Evolutionary conservation across 2,329 filamentous ascomycete genomes (phyloP).

Genomic region (Bipolaris bicolor): DNA sequence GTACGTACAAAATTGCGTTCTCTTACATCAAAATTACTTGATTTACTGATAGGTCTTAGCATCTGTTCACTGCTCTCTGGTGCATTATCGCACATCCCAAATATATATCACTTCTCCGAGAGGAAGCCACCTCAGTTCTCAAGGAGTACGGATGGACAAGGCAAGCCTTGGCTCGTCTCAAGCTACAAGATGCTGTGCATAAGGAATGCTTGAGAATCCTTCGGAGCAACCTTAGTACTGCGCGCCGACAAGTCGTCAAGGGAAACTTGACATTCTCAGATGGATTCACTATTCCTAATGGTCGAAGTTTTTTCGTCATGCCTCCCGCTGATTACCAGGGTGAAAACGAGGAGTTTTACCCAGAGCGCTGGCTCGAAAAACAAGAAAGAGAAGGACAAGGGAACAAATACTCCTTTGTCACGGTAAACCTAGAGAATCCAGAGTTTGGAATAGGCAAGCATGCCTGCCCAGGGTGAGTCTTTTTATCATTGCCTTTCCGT

Average conservation of each 20-base stretch:
- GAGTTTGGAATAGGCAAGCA: constrained; percentile 1
- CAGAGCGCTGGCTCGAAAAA: not conserved
- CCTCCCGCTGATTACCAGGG: constrained; percentile 1
- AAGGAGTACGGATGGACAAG: constrained; percentile 2
- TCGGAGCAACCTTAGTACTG: not conserved
- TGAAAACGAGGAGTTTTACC: not conserved
- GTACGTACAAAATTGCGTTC: not conserved
- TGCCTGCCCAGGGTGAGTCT: constrained; percentile 1
- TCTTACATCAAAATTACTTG: not conserved
- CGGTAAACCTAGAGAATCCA: not conserved
- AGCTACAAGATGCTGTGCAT: constrained; percentile 2
- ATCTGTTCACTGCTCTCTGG: constrained; percentile 1
- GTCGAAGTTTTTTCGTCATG: not conserved
- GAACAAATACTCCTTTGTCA: not conserved
- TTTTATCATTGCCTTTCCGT: not conserved
- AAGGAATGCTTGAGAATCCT: not conserved
- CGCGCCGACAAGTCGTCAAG: not conserved
- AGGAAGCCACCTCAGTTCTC: not conserved
- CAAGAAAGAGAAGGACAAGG: not conserved
- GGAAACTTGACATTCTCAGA: not conserved
- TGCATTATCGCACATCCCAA: not conserved
- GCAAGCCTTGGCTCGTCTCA: not conserved
- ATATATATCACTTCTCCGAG: constrained; percentile 1
- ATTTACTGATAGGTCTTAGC: not conserved
- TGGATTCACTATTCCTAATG: not conserved